A percentile compares a stretch with the other conserved stretches of the same genome.
These are phyloP conservation scores for Sanghuangporus sanghuang DNA, from an alignment of 1,284 basidiomycete genomes.

Conservation along the genomic window DNA sequence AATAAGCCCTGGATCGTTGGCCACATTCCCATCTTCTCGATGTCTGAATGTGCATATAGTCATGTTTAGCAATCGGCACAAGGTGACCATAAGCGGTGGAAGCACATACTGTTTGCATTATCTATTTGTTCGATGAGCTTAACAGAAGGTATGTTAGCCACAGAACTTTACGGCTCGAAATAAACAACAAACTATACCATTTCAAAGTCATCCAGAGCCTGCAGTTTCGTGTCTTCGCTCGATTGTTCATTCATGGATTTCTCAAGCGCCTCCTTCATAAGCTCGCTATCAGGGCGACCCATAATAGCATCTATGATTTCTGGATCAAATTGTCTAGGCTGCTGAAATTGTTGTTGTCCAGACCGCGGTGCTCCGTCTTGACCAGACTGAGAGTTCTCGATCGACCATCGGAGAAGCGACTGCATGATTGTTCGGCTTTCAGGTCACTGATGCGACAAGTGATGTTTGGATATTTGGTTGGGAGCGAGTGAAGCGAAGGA, in stretches of 20 bases:
- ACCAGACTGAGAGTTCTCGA: constrained; percentile 49
- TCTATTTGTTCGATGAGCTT: constrained; percentile 92
- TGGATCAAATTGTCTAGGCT: constrained; percentile 55
- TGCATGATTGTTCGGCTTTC: constrained; percentile 44
- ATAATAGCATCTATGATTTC: constrained; percentile 83
- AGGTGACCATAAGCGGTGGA: neutral
- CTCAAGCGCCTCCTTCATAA: constrained; percentile 85
- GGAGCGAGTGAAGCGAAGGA: neutral
- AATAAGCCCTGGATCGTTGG: constrained; percentile 70
- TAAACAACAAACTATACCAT: constrained; percentile 55
- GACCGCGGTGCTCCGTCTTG: constrained; percentile 18
- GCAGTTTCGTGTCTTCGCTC: constrained; percentile 62
- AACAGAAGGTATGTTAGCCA: neutral
- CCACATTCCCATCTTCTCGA: constrained; percentile 86
- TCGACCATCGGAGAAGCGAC: constrained; percentile 68
- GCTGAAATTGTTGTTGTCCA: constrained; percentile 24
- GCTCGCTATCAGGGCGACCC: constrained; percentile 77
- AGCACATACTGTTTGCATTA: constrained; percentile 80
- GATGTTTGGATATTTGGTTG: neutral
- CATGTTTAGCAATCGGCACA: neutral
- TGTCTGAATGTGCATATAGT: constrained; percentile 45
- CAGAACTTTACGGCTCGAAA: neutral
- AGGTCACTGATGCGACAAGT: neutral
- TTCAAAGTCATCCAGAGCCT: constrained; percentile 91
- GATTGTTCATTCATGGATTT: constrained; percentile 62